phyloP scores from a whole-genome alignment of 805 yeast species.

The Starmerella vaccinii region DNA sequence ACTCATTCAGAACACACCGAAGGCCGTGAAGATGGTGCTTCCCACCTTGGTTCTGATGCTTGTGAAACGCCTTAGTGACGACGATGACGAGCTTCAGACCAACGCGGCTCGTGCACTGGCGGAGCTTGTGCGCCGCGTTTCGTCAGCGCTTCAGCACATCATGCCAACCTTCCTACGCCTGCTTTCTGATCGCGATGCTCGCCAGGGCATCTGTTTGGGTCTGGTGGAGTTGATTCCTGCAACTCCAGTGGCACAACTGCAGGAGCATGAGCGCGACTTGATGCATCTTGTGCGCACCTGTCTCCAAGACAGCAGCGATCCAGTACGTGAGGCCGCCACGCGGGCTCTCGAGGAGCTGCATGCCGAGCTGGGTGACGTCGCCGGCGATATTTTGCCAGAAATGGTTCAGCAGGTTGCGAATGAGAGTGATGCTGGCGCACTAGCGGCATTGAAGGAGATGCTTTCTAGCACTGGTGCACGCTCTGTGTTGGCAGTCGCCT shows the following conservation, averaged over 20 bases:
- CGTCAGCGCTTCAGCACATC: constrained; percentile 70
- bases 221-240: constrained; percentile 74
- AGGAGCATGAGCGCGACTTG: constrained; percentile 54
- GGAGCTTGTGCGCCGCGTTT: constrained; percentile 85
- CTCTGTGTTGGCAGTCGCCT: constrained; percentile 82
- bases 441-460: constrained; percentile 80
- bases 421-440: constrained; percentile 44
- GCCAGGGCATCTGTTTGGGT: constrained; percentile 95
- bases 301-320: constrained; percentile 55
- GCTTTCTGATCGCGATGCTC: constrained; percentile 67
- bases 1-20: constrained; percentile 89
- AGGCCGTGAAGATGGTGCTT: constrained; percentile 81
- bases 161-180: constrained; percentile 68
- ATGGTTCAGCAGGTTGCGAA: constrained; percentile 57
- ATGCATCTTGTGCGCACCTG: constrained; percentile 69
- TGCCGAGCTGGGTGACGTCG: constrained; percentile 67
- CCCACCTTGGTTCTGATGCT: constrained; percentile 73
- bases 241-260: constrained; percentile 44
- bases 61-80: constrained; percentile 72
- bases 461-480: constrained; percentile 76
- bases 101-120: constrained; percentile 92
- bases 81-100: constrained; percentile 64
- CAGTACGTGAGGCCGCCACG: constrained; percentile 86
- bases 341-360: constrained; percentile 81
- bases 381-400: constrained; percentile 81